Evolutionary conservation across 306 rosid genomes (phyloP).

Genomic region (cucumber (Cucumis sativus)): DNA sequence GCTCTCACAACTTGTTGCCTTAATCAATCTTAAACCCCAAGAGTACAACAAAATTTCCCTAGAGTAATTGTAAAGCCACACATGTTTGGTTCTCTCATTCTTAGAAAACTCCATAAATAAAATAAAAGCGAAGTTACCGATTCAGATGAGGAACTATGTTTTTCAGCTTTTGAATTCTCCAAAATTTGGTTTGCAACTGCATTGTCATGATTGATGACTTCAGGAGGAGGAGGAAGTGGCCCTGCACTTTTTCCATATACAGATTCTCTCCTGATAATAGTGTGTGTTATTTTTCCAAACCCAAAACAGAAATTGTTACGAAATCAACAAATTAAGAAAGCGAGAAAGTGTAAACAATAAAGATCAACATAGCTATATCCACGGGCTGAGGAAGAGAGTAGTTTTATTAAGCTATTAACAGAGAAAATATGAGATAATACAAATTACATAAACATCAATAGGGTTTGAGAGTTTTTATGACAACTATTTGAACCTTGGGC

Average conservation of each 20-base stretch:
- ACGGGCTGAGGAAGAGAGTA: no score
- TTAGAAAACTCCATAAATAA: conserved; percentile 6
- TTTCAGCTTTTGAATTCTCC: conserved; percentile 20
- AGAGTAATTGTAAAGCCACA: background rate
- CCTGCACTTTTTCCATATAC: conserved; percentile 22
- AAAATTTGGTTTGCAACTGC: conserved; percentile 22
- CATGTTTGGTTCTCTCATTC: background rate
- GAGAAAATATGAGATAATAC: no score
- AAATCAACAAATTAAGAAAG: no score
- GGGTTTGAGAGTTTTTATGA: no score
- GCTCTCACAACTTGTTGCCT: background rate
- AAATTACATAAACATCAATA: no score
- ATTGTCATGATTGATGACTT: conserved; percentile 57
- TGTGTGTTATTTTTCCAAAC: background rate
- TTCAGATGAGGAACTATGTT: conserved; percentile 36
- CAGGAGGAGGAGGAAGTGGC: conserved; percentile 73
- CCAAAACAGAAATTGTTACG: background rate
- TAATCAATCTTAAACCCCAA: background rate
- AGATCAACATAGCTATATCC: no score
- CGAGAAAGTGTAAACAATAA: no score
- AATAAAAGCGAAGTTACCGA: conserved; percentile 30
- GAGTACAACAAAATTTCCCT: background rate
- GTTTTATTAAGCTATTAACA: no score
- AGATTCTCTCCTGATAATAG: conserved; percentile 29
- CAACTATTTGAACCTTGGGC: no score